Evolutionary conservation across 176 grass and related monocot genomes (phyloP).

Genomic region (Rhynchospora pubera): DNA sequence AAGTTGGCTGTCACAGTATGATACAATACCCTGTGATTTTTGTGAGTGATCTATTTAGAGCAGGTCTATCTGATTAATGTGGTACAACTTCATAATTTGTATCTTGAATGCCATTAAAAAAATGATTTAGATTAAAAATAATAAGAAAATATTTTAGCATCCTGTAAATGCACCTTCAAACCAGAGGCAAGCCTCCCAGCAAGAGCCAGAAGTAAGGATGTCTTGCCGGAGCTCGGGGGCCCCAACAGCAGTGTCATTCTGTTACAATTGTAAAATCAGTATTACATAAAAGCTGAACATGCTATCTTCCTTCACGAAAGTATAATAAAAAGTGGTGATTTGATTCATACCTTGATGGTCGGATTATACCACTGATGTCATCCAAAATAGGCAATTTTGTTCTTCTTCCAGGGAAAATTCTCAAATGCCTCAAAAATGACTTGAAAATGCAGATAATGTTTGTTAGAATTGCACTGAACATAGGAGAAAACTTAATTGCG

Average conservation of each 20-base stretch:
- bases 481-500: neutral
- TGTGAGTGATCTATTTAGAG: neutral
- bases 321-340: neutral
- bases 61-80: neutral
- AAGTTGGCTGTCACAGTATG: neutral
- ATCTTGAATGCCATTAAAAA: neutral
- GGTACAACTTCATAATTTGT: neutral
- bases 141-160: neutral
- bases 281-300: neutral
- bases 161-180: slow-evolving; percentile 45
- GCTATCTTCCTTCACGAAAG: neutral
- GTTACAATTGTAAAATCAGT: slow-evolving; percentile 21
- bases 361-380: slow-evolving; percentile 76
- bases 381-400: slow-evolving; percentile 75
- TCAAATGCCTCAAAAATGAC: slow-evolving; percentile 78
- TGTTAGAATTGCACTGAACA: neutral
- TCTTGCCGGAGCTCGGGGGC: slow-evolving; percentile 96
- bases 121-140: neutral
- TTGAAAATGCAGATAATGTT: slow-evolving; percentile 27
- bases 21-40: neutral
- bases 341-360: slow-evolving; percentile 57
- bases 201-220: slow-evolving; percentile 89
- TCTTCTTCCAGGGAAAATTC: slow-evolving; percentile 64
- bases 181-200: slow-evolving; percentile 66
- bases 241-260: slow-evolving; percentile 98